A percentile compares a stretch with the other conserved stretches of the same genome.
Evolutionary conservation across 768 basidiomycete species (phyloP).

Genomic region (Lactifluus hygrophoroides): DNA sequence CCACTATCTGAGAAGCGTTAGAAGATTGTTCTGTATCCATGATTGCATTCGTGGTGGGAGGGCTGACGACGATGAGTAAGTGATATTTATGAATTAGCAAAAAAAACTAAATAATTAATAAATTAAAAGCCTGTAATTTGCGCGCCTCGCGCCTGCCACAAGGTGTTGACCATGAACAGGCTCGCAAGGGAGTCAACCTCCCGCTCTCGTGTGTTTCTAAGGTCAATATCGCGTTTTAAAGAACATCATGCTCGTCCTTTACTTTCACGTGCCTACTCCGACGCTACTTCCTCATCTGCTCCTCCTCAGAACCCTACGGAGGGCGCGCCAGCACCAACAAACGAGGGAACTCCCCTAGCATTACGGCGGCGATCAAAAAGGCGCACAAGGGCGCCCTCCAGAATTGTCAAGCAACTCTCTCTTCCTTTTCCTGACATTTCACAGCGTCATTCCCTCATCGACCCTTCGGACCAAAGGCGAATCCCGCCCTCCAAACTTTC

Average conservation of each 20-base stretch:
- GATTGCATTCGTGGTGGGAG: not conserved
- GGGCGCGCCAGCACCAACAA: not conserved
- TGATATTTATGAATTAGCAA: not conserved
- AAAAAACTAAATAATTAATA: constrained; percentile 11
- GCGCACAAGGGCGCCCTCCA: constrained; percentile 3
- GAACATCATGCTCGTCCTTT: not conserved
- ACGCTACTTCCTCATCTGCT: not conserved
- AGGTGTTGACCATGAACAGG: constrained; percentile 23
- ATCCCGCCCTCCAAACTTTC: constrained; percentile 44
- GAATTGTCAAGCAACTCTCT: not conserved
- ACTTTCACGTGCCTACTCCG: constrained; percentile 15
- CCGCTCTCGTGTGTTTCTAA: constrained; percentile 3
- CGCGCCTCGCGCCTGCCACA: too few relatives aligned
- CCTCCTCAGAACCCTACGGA: not conserved
- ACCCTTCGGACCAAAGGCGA: constrained; percentile 17
- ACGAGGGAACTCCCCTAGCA: not conserved
- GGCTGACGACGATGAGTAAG: not conserved
- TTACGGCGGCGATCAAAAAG: constrained; percentile 2
- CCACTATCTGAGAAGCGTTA: constrained; percentile 37
- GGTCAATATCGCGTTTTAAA: not conserved
- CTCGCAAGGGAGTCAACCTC: constrained; percentile 13
- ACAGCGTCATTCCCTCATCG: constrained; percentile 9
- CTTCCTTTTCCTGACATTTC: constrained; percentile 32
- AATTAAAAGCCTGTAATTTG: not conserved
- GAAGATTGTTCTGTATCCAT: constrained; percentile 29